These are phyloP conservation scores for Kwoniella sp. DNA, from an alignment of 768 basidiomycete genomes.

Conservation along the genomic window DNA sequence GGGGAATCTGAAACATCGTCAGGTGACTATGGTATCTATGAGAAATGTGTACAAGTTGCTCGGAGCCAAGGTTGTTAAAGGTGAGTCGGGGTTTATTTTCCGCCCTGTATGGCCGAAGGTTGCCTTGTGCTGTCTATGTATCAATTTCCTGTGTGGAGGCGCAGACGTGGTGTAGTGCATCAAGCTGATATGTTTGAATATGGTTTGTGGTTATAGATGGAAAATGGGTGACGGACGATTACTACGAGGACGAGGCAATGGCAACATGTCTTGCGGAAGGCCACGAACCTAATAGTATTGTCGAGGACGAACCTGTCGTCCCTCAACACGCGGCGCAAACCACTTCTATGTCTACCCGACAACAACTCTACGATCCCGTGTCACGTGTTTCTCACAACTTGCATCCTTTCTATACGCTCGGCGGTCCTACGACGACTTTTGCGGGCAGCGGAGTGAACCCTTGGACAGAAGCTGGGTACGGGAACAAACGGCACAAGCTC, in stretches of 20 bases:
- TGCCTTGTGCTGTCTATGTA: no score
- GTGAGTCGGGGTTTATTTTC: slow-evolving; percentile 59
- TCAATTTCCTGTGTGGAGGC: no score
- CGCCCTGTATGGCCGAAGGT: no score
- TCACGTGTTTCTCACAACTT: slow-evolving; percentile 13
- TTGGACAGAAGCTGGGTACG: slow-evolving; percentile 83
- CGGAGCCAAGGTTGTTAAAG: slow-evolving; percentile 84
- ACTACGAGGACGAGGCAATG: slow-evolving; percentile 82
- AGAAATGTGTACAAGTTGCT: slow-evolving; percentile 92
- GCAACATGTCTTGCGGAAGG: slow-evolving; percentile 79
- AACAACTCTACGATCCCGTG: background rate
- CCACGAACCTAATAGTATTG: slow-evolving; percentile 75
- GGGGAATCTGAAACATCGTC: slow-evolving; percentile 82
- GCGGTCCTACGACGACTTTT: slow-evolving; percentile 90
- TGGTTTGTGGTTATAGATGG: slow-evolving; percentile 67
- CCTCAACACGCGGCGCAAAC: background rate
- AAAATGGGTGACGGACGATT: slow-evolving; percentile 90
- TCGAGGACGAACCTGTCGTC: slow-evolving; percentile 40
- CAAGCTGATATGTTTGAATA: background rate
- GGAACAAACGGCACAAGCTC: slow-evolving; percentile 76
- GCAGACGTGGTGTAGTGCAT: background rate
- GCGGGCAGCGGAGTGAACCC: slow-evolving; percentile 81
- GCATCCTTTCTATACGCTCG: slow-evolving; percentile 80
- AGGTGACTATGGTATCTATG: slow-evolving; percentile 89
- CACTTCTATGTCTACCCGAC: slow-evolving; percentile 4